Evolutionary conservation across 2,329 filamentous ascomycete genomes (phyloP), one percentile per base, ranked within the genome.

Genomic region (Penicillium fuscoglaucum): DNA sequence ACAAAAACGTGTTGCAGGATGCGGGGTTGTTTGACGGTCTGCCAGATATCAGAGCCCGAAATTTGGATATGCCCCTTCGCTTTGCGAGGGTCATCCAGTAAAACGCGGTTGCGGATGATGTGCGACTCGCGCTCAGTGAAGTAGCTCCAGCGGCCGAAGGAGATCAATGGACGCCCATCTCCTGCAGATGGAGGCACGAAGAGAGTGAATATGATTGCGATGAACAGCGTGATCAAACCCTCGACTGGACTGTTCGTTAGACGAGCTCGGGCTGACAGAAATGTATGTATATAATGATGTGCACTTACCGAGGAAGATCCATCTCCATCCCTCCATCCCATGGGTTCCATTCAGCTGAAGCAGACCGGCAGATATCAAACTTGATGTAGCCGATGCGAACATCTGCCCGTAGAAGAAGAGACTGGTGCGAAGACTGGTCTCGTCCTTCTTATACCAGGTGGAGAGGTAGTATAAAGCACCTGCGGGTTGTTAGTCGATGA

Each of bases 321-420:
- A 85, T 62, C 82, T 80, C 83, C 83, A 85, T n/a, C 83, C 83
- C 0, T 79, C 66, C 54, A 80, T 72, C 7, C 78, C 79, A 1
- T 72, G 75, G 1, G 79, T 74, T 1, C 81, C 82, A 7, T 76
- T 70, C 73, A 85, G 78, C 55, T 81, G 79, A 26, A 85, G 73
- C 37, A 77, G 65, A 1, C 75, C 75, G 13, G 72, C 75, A 0
- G 72, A 74, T 37, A 77, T 75, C 13, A 77, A 60, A 51, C 70
- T 72, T 0, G 69, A 69, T 1, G 74, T 77, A 0, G 79, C 80
- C 19, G 76, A 75, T 6, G 81, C 82, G 17, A 83, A 74, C 66
- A 83, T 78, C 64, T 83, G 83, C 12, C 83, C 83, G 56, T 84
- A 82, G 71, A 81, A 85, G 69, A 84, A 84, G 35, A 84, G 66